These are phyloP conservation scores for Manihot esculenta DNA, from an alignment of 441 rosid genomes.

Conservation along the genomic window DNA sequence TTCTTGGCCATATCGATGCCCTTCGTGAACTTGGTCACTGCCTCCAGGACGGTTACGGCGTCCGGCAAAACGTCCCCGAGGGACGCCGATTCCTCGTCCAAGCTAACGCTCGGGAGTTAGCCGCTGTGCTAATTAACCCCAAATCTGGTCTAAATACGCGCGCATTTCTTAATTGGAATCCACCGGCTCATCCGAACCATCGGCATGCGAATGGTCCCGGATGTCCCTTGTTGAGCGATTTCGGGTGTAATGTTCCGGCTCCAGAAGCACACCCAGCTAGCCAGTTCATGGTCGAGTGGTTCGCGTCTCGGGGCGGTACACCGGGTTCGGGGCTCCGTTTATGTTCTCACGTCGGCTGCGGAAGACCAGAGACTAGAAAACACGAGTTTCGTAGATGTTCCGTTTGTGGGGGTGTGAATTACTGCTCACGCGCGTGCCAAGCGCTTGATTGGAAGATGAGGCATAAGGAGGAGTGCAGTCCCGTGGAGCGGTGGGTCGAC, in stretches of 20 bases:
- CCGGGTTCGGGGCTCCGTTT: constrained; percentile 61
- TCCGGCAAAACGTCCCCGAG: constrained; percentile 71
- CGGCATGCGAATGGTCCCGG: constrained; percentile 36
- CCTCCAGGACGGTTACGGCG: constrained; percentile 91
- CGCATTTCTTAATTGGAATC: constrained; percentile 58
- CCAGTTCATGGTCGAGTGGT: constrained; percentile 72
- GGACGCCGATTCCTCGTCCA: constrained; percentile 86
- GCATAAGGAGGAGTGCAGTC: constrained; percentile 73
- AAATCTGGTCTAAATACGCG: constrained; percentile 30
- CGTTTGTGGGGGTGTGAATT: constrained; percentile 85
- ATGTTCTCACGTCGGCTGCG: constrained; percentile 84
- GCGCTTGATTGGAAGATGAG: constrained; percentile 93
- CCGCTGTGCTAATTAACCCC: constrained; percentile 50
- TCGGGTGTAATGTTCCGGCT: constrained; percentile 89
- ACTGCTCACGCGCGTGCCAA: constrained; percentile 95
- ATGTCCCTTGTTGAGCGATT: constrained; percentile 78
- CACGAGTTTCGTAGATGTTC: constrained; percentile 93
- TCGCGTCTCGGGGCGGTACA: constrained; percentile 33
- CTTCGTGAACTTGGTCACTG: constrained; percentile 94
- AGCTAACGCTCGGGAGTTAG: constrained; percentile 88
- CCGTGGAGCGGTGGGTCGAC: constrained; percentile 61
- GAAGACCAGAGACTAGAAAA: constrained; percentile 84
- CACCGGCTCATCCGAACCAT: constrained; percentile 31
- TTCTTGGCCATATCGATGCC: constrained; percentile 78
- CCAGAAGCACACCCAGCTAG: constrained; percentile 82